Percentiles rank a stretch among this genome's conserved stretches.
Evolutionary conservation across 2,329 filamentous ascomycete species (phyloP).

Genomic region (Grosmannia clavigera): DNA sequence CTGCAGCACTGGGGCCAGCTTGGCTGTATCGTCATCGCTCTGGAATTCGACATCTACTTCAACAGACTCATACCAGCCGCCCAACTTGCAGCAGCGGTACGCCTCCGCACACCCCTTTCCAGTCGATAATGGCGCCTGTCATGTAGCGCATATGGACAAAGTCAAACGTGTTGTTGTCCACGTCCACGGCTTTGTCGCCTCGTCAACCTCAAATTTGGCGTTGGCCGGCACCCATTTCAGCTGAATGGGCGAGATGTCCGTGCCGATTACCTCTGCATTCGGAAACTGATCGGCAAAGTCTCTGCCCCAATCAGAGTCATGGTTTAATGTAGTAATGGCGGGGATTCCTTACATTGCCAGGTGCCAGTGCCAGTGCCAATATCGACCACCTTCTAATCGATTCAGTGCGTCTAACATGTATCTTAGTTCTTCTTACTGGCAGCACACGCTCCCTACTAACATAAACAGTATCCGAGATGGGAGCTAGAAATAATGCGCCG

Average conservation of each 20-base stretch:
- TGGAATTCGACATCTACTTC: slow-evolving; percentile 10
- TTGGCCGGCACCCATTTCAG: slow-evolving; percentile 45
- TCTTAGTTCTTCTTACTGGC: background rate
- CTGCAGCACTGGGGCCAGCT: background rate
- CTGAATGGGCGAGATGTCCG: slow-evolving; percentile 46
- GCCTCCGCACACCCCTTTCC: slow-evolving; percentile 32
- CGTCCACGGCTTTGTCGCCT: slow-evolving; percentile 40
- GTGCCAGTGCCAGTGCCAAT: background rate
- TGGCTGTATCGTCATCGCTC: slow-evolving; percentile 16
- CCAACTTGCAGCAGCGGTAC: slow-evolving; percentile 37
- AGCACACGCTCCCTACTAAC: background rate
- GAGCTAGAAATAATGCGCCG: background rate
- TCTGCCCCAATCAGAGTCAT: slow-evolving; percentile 19
- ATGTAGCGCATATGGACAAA: slow-evolving; percentile 45
- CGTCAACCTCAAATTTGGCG: slow-evolving; percentile 43
- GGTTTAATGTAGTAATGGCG: background rate
- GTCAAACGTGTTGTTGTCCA: slow-evolving; percentile 36
- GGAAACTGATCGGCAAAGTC: slow-evolving; percentile 18
- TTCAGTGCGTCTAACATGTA: no score
- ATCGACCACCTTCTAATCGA: background rate
- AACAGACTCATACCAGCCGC: slow-evolving; percentile 25
- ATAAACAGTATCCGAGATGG: background rate
- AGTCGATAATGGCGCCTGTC: slow-evolving; percentile 39
- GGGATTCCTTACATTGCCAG: background rate
- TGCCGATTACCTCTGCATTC: slow-evolving; percentile 31